phyloP scores from a whole-genome alignment of 106 monocot species.

The Acorus gramineus region DNA sequence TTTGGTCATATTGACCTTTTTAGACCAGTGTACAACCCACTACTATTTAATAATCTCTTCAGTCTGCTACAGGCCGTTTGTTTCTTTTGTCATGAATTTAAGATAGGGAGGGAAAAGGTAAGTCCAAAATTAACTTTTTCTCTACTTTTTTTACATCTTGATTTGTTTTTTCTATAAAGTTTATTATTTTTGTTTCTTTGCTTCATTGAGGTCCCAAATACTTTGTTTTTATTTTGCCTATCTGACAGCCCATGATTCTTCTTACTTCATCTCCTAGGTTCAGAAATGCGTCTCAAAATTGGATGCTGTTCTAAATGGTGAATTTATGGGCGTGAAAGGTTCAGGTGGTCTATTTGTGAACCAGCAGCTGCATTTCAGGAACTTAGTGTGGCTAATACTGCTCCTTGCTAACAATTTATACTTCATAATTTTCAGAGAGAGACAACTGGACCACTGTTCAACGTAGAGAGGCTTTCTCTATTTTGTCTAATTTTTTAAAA shows the following conservation, averaged over 20 bases:
- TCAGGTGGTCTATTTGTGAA: slow-evolving; percentile 2
- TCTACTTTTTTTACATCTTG: background rate
- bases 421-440: slow-evolving; percentile 10
- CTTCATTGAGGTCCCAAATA: background rate
- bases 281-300: slow-evolving; percentile 32
- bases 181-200: background rate
- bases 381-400: background rate
- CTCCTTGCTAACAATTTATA: background rate
- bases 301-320: slow-evolving; percentile 44
- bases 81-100: slow-evolving; percentile 71
- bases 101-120: slow-evolving; percentile 39
- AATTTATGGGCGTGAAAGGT: slow-evolving; percentile 39
- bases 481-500: slow-evolving; percentile 36
- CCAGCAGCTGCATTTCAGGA: background rate
- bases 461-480: slow-evolving; percentile 36
- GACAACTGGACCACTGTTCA: slow-evolving; percentile 69
- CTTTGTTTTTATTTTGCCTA: background rate
- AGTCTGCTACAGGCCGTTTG: slow-evolving; percentile 61
- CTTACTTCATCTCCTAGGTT: slow-evolving; percentile 29
- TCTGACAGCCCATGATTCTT: background rate
- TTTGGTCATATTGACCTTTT: slow-evolving; percentile 88
- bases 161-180: background rate
- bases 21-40: slow-evolving; percentile 57
- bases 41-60: slow-evolving; percentile 55
- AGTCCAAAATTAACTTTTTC: background rate